Percentiles rank a stretch among this genome's conserved stretches.
Evolutionary conservation across 257 asterid species (phyloP).

Genomic region (Solanum lycopersicoides): DNA sequence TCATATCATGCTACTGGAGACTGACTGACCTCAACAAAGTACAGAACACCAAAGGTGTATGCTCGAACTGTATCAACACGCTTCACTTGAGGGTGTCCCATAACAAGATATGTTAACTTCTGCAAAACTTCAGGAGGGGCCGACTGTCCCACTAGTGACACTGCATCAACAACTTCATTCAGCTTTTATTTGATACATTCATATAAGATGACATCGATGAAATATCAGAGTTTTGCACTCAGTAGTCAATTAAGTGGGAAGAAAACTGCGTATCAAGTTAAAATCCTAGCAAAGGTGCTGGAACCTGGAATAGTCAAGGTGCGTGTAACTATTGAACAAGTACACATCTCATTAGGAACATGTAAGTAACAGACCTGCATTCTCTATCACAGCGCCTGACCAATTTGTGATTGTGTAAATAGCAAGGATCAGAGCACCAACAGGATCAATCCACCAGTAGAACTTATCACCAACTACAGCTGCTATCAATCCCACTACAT

Average conservation of each 20-base stretch:
- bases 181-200: background rate
- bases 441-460: constrained; percentile 47
- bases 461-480: constrained; percentile 34
- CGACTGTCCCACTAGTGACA: constrained; percentile 56
- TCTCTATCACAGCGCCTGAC: constrained; percentile 16
- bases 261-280: background rate
- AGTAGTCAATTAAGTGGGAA: background rate
- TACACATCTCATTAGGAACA: background rate
- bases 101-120: constrained; percentile 23
- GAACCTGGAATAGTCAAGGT: background rate
- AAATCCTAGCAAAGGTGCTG: background rate
- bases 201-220: background rate
- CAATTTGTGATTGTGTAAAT: constrained; percentile 17
- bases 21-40: constrained; percentile 89
- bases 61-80: constrained; percentile 92
- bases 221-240: background rate
- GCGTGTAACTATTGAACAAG: background rate
- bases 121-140: constrained; percentile 65
- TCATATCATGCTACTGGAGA: background rate
- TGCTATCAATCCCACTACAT: constrained; percentile 24
- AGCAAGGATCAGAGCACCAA: constrained; percentile 31
- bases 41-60: constrained; percentile 81
- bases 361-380: constrained; percentile 6
- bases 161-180: constrained; percentile 14
- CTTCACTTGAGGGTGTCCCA: constrained; percentile 70